Percentiles rank a stretch among this genome's conserved stretches.
These are phyloP conservation scores for Mycogone perniciosa DNA, from an alignment of 2,329 filamentous ascomycete genomes.

Conservation along the genomic window DNA sequence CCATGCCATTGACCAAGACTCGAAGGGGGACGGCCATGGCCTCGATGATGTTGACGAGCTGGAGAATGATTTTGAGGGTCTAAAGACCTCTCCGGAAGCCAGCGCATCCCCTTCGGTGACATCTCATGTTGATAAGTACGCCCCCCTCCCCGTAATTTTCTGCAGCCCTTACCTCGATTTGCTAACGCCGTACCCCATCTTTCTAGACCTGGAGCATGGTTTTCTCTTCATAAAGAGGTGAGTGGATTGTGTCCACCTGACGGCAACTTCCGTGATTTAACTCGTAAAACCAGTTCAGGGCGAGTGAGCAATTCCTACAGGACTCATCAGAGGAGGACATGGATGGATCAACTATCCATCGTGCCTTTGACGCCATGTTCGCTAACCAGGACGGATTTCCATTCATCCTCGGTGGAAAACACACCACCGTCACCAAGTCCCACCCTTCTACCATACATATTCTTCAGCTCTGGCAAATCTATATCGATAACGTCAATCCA, in stretches of 20 bases:
- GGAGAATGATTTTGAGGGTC: constrained; percentile 48
- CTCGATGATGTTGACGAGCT: constrained; percentile 50
- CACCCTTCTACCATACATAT: constrained; percentile 54
- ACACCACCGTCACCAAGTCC: constrained; percentile 36
- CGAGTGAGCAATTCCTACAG: constrained; percentile 40
- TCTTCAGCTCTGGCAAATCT: constrained; percentile 62
- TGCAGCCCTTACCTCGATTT: not conserved
- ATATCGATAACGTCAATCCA: constrained; percentile 63
- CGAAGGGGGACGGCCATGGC: constrained; percentile 23
- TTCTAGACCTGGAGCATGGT: constrained; percentile 31
- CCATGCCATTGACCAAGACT: constrained; percentile 54
- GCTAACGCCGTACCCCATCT: not conserved
- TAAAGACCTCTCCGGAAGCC: constrained; percentile 47
- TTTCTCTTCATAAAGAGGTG: constrained; percentile 48
- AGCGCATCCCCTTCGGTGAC: constrained; percentile 28
- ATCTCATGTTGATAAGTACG: constrained; percentile 7
- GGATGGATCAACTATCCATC: constrained; percentile 48
- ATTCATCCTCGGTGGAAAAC: constrained; percentile 45
- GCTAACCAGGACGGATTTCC: constrained; percentile 50
- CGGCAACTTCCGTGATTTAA: constrained; percentile 10
- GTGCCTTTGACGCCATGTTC: constrained; percentile 55
- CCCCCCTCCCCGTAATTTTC: not conserved
- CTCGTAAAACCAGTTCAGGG: constrained; percentile 38
- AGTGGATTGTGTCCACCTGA: not conserved
- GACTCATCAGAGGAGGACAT: constrained; percentile 53